Conservation (phyloP, 2,329 filamentous ascomycete species). For the Zymoseptoria tritici region DNA sequence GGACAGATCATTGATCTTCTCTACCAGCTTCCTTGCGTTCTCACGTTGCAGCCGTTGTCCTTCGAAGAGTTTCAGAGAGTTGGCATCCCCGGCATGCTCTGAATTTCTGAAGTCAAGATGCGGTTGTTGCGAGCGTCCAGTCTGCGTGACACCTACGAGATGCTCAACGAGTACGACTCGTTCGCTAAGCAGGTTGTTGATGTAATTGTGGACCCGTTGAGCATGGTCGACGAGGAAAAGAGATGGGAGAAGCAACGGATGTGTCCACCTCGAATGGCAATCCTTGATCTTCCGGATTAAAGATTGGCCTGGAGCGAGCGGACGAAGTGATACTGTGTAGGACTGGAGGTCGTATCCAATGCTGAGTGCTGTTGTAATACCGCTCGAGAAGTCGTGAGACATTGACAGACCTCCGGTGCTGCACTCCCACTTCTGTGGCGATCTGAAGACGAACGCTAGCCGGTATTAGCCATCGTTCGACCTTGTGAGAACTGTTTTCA, state of each 20-base stretch:
- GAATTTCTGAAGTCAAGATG: not conserved
- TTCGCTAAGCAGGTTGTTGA: constrained; percentile 1
- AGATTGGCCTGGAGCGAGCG: too few species aligned
- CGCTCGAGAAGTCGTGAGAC: constrained; percentile 8
- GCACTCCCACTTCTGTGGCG: constrained; percentile 12
- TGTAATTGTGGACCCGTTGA: constrained; percentile 1
- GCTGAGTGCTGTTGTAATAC: constrained; percentile 8
- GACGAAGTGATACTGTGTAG: too few species aligned
- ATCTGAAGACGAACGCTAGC: constrained; percentile 8
- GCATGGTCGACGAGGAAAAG: constrained; percentile 6
- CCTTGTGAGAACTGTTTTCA: not conserved
- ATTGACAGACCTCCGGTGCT: constrained; percentile 6
- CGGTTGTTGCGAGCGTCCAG: constrained; percentile 4
- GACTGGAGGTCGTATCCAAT: not conserved
- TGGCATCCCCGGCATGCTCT: not conserved
- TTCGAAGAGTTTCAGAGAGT: constrained; percentile 3
- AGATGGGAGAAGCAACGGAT: constrained; percentile 6
- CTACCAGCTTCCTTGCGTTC: constrained; percentile 7
- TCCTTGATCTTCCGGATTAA: not conserved
- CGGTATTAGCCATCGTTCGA: not conserved
- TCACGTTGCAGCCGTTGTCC: constrained; percentile 5
- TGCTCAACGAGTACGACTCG: constrained; percentile 7
- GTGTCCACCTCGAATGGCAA: not conserved
- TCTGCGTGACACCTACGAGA: constrained; percentile 8
- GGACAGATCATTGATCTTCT: constrained; percentile 10